Conservation (phyloP, 306 rosid species). For the Cucumis cinereus region DNA sequence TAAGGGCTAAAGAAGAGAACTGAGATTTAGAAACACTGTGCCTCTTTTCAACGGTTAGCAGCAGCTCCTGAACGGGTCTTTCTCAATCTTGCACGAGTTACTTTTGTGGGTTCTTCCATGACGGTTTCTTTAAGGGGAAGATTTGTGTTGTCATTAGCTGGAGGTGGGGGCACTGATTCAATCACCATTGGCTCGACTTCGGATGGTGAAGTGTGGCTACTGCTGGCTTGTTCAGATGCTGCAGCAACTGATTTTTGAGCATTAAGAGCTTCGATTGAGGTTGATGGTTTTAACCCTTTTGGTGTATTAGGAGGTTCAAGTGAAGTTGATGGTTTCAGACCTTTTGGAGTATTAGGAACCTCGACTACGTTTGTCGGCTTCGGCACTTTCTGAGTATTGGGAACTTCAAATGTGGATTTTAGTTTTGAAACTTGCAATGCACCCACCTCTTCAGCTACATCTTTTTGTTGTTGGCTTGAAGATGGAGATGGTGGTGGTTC, state of each 20-base stretch:
- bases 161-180: slow-evolving; percentile 23
- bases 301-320: slow-evolving; percentile 15
- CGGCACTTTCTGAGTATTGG: background rate
- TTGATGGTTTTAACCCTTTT: slow-evolving; percentile 20
- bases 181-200: slow-evolving; percentile 26
- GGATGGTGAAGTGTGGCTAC: slow-evolving; percentile 14
- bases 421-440: slow-evolving; percentile 28
- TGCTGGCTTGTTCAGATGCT: slow-evolving; percentile 18
- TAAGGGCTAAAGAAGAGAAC: background rate
- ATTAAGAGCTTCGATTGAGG: slow-evolving; percentile 15
- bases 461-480: slow-evolving; percentile 36
- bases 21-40: background rate
- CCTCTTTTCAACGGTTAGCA: slow-evolving; percentile 3
- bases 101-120: slow-evolving; percentile 30
- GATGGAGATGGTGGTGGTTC: slow-evolving; percentile 42
- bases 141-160: slow-evolving; percentile 31
- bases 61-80: slow-evolving; percentile 14
- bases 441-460: slow-evolving; percentile 34
- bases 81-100: slow-evolving; percentile 25
- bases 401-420: slow-evolving; percentile 16
- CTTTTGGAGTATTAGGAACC: slow-evolving; percentile 18
- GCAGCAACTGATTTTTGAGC: slow-evolving; percentile 20
- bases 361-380: slow-evolving; percentile 17
- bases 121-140: slow-evolving; percentile 27
- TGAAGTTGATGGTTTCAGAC: slow-evolving; percentile 10